Evolutionary conservation across 2,329 filamentous ascomycete species (phyloP), one percentile per base, ranked within the genome.

Genomic region (Aspergillus aculeatinus): DNA sequence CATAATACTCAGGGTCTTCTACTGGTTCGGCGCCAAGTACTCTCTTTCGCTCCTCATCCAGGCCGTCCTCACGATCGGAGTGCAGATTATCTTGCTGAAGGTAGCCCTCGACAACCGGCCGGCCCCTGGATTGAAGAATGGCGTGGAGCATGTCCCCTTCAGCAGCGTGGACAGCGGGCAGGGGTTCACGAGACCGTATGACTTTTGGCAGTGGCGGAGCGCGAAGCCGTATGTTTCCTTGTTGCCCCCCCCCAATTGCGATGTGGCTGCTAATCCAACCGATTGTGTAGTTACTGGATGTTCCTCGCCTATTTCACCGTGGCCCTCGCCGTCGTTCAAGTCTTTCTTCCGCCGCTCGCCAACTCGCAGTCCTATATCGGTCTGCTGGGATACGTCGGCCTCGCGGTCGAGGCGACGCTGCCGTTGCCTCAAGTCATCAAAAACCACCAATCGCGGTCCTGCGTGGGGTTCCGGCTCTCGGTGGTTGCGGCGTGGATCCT

Each of bases 21-120:
- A 86, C 78, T 88, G 85, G 85, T 83, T 87, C 69, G 85, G 85
- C 64, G 82, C 83, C 12, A 83, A 82, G 71, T 88, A 85, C 69
- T 84, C 84, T 66, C 74, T 77, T 54, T 80, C 85, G 19, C 79
- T 88, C 47, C 80, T 88, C 62, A 69, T 85, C 51, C 86, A 88
- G 73, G 84, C 86, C 47, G 71, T 81, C 55, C 78, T 87, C 63
- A 88, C 86, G 83, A 80, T 87, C 60, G 69, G 74, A 50, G 81
- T 87, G 9, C 86, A 88, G 72, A 60, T 83, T 39, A 70, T 86
- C 2, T 74, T 87, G 60, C 78, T 88, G 21, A 86, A 87, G 72
- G 83, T 87, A 59, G 85, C 86, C 2, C 76, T 88, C 59, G 79
- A 82, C 51, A 80, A 88, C 69, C 81, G 85, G 47, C 82, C 79